A percentile compares a stretch with the other conserved stretches of the same genome.
These are phyloP conservation scores for Ganoderma leucocontextum DNA, from an alignment of 1,284 basidiomycete species.

Conservation along the genomic window DNA sequence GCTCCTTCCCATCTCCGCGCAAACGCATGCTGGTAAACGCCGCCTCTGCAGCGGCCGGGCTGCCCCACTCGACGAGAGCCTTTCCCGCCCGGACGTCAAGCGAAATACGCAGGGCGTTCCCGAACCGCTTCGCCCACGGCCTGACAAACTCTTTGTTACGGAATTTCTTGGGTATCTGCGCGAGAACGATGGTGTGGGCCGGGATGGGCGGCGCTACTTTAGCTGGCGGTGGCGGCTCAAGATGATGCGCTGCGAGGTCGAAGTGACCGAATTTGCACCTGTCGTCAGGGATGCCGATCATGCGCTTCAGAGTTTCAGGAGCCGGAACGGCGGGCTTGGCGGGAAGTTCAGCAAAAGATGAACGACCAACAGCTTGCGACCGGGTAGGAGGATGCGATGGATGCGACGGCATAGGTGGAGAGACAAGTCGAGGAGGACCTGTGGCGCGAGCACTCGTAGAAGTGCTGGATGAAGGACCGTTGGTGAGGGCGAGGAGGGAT, in stretches of 20 bases:
- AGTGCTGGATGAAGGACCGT: background rate
- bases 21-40: conserved; percentile 60
- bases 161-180: conserved; percentile 61
- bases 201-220: conserved; percentile 47
- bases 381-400: background rate
- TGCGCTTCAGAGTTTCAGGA: conserved; percentile 26
- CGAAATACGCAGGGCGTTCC: conserved; percentile 48
- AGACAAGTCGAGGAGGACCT: background rate
- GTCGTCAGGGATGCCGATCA: conserved; percentile 39
- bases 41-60: conserved; percentile 50
- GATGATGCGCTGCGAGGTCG: conserved; percentile 22
- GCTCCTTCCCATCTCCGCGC: conserved; percentile 52
- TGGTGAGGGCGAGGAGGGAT: conserved; percentile 16
- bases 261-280: conserved; percentile 27
- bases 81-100: conserved; percentile 50
- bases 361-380: background rate
- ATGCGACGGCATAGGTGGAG: background rate
- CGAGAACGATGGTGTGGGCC: conserved; percentile 64
- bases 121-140: conserved; percentile 55
- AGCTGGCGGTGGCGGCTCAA: conserved; percentile 6
- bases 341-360: background rate
- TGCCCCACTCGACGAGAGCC: conserved; percentile 62
- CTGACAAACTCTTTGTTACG: conserved; percentile 46
- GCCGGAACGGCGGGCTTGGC: background rate
- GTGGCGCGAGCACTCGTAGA: background rate